Base-by-base conservation (phyloP, 1,139 yeast genomes). In the Scheffersomyces insectosa region DNA sequence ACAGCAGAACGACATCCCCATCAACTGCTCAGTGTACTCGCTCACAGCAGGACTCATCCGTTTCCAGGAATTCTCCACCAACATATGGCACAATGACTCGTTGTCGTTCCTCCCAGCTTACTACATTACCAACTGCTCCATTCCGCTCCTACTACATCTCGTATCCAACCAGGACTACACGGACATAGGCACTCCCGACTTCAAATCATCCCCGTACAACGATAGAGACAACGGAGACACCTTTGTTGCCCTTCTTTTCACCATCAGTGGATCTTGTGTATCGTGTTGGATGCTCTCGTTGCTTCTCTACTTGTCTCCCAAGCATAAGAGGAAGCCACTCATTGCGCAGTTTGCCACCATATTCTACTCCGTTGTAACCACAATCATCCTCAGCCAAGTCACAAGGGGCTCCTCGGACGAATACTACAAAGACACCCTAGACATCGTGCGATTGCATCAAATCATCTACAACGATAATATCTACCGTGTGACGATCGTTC, bases 271-370 rank as follows among this genome's bases (percentile, higher is more conserved):
- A 3, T 57, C 69, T 25, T 72, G 77, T 51, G 66, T 64, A 14
- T 66, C 78, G 3, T 62, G 75, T 31, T 80, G 85, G 85, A 75
- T 80, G 80, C 63, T 81, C 32, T 59, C 79, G 38, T 51, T 79
- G 20, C 55, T 80, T 40, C 61, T 79, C 33, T 59, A 69, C 39
- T 56, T 81, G 32, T 71, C 80, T 14, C 75, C 81, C 0, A 42
- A 49, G 10, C 56, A 57, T 41, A 76, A 75, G 49, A 69, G 75
- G 12, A 77, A 80, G 44, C 83, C 85, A 1, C 49, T 66, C 37
- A 55, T 73, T 29, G 62, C 81, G 12, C 75, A 74, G 40, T 37
- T 75, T 10, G 72, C 82, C 3, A 77, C 80, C 13, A 48, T 77
- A 4, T 63, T 77, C 46, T 70, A 68, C 49, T 69, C 82, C 13